Percentiles rank a stretch among this genome's conserved stretches.
Evolutionary conservation across 345 rosid genomes (phyloP).

Genomic region (Noccaea caerulescens): DNA sequence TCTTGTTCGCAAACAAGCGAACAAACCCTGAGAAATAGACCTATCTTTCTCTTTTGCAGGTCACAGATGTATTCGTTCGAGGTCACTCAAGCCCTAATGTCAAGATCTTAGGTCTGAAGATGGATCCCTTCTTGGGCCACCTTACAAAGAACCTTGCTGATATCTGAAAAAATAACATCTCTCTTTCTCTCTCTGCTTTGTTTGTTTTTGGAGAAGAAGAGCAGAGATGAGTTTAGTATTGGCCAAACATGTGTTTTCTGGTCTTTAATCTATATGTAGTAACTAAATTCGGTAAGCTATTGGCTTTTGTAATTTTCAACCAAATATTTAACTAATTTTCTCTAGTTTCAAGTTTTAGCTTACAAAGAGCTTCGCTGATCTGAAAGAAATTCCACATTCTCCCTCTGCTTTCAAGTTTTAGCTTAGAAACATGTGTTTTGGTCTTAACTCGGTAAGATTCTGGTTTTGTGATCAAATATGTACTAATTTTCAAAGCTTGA

Average conservation of each 20-base stretch:
- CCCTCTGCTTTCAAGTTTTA: too few relatives aligned
- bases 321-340: not conserved
- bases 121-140: conserved; percentile 57
- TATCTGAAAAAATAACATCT: conserved; percentile 2
- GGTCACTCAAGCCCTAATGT: conserved; percentile 78
- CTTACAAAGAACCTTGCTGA: conserved; percentile 13
- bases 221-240: conserved; percentile 4
- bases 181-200: conserved; percentile 11
- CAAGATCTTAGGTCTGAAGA: conserved; percentile 65
- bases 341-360: too few relatives aligned
- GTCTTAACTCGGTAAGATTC: too few relatives aligned
- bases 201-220: conserved; percentile 12
- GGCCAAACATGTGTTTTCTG: not conserved
- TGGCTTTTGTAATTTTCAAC: not conserved
- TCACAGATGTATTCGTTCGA: conserved; percentile 61
- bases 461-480: too few relatives aligned
- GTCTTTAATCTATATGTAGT: not conserved
- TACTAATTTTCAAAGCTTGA: too few relatives aligned
- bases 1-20: conserved; percentile 7
- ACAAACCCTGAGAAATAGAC: not conserved
- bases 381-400: too few relatives aligned
- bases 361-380: too few relatives aligned
- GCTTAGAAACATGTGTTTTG: too few relatives aligned
- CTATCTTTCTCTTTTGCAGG: conserved; percentile 50
- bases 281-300: not conserved